Base-by-base conservation (phyloP, 192 early-diverging fungal species). In the Gamsiella multidivaricata region DNA sequence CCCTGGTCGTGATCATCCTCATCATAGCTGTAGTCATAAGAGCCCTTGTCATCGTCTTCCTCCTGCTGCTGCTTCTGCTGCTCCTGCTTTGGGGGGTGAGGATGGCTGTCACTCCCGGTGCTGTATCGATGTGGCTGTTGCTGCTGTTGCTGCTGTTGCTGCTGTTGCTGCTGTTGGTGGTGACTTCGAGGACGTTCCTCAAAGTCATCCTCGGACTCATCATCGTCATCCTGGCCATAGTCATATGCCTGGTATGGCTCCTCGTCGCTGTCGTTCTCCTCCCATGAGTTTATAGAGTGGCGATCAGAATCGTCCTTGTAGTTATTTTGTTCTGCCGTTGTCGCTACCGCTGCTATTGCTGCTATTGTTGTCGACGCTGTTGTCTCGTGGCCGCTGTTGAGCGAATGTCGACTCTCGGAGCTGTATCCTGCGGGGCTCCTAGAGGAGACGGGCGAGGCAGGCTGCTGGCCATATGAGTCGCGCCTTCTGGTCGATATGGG, bases 211-310 rank as follows among this genome's bases (percentile, higher is more conserved):
- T 69, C 68, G 25, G 63, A 61, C 17, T 34, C 41, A 6, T 41
- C 34, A 5, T 58, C 61, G 11, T 34, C 31, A 15, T 70, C 51
- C 10, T 28, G 64, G 18, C 79, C 74, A 64, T 78, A 78, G 32
- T 78, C 49, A 10, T 78, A 78, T 23, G 74, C 58, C 22, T 61
- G 60, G 49, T 78, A 78, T 41, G 74, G 60, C 4, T 68, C 74
- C 3, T 78, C 73, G 0, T 69, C 74, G 15, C 46, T 59, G n/a
- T 57, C 59, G 43, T 57, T 54, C 47, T 76, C 65, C 28, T 78
- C 74, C 74, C 74, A 78, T 8, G 74, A 78, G 39, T 69, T 58
- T 23, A 65, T 66, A 0, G 41, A 37, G 29, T 28, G 1, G 23
- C 9, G 6, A 53, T 53, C 0, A n/a, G 8, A 0, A 10, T 23